Evolutionary conservation across 2,329 filamentous ascomycete genomes (phyloP).

Genomic region (Ophiostoma tasmaniense): DNA sequence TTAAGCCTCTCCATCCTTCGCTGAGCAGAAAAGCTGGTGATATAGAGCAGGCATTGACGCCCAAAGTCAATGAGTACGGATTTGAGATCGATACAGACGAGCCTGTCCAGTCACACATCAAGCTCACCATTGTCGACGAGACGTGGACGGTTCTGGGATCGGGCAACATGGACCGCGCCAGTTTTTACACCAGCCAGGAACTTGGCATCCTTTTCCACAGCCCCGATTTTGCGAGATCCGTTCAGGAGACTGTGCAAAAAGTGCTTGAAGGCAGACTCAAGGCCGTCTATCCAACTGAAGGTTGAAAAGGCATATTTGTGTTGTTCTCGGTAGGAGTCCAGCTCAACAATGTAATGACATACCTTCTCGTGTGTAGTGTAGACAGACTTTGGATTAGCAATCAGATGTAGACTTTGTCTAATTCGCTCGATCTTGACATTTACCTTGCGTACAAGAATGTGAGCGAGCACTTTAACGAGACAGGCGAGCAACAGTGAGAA

Average conservation of each 20-base stretch:
- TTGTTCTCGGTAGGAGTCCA: not conserved
- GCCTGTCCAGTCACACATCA: slow-evolving; percentile 68
- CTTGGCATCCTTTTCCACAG: slow-evolving; percentile 55
- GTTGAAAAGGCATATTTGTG: not conserved
- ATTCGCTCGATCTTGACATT: not conserved
- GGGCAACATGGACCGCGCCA: slow-evolving; percentile 77
- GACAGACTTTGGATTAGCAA: not conserved
- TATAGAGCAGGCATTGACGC: slow-evolving; percentile 16
- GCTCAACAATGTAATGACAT: not conserved
- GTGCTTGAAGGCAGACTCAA: slow-evolving; percentile 28
- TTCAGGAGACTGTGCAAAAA: slow-evolving; percentile 27
- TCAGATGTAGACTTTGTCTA: not conserved
- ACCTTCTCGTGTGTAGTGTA: not conserved
- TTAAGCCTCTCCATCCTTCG: slow-evolving; percentile 28
- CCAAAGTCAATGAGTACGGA: slow-evolving; percentile 9
- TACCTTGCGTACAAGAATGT: not conserved
- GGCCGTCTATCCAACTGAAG: not conserved
- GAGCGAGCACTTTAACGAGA: not conserved
- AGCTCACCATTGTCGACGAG: slow-evolving; percentile 65
- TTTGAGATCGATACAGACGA: slow-evolving; percentile 36
- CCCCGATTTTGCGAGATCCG: slow-evolving; percentile 25
- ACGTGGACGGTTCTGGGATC: slow-evolving; percentile 63
- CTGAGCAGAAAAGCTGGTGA: not conserved
- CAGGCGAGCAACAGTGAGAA: not conserved
- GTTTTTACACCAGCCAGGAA: slow-evolving; percentile 82